Percentiles rank a stretch among this genome's conserved stretches.
Conservation (phyloP, 2,329 filamentous ascomycete species). For the Kalaharituber pfeilii region DNA sequence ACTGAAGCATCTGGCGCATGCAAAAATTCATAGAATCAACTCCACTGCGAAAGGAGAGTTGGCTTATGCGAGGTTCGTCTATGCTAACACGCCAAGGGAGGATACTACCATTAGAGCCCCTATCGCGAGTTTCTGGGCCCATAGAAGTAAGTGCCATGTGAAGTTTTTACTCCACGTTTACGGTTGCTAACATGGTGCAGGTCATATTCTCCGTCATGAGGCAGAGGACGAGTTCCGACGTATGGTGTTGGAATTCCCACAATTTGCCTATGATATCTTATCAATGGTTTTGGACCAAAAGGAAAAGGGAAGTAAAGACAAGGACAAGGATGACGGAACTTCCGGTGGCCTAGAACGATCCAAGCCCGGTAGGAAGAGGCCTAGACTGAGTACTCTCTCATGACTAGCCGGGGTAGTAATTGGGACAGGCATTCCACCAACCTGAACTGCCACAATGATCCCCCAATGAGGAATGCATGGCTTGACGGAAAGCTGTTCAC, state of each 20-base stretch:
- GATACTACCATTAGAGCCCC: conserved; percentile 62
- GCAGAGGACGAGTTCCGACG: conserved; percentile 69
- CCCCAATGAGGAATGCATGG: too few species aligned
- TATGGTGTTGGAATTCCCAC: conserved; percentile 74
- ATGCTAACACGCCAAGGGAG: conserved; percentile 52
- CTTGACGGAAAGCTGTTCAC: too few species aligned
- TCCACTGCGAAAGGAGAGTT: conserved; percentile 81
- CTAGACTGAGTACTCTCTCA: conserved; percentile 1
- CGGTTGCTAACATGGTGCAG: conserved; percentile 3
- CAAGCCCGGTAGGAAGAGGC: conserved; percentile 1
- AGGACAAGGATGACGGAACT: conserved; percentile 8
- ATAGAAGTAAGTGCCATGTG: conserved; percentile 17
- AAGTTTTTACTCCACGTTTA: background rate
- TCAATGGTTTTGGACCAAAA: conserved; percentile 22
- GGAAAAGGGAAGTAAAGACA: conserved; percentile 14
- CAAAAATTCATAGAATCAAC: conserved; percentile 83
- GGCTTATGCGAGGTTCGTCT: conserved; percentile 78
- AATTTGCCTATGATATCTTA: conserved; percentile 85
- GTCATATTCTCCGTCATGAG: conserved; percentile 66
- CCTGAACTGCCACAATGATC: too few species aligned
- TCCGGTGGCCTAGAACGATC: background rate
- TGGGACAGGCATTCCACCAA: background rate
- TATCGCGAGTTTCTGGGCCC: conserved; percentile 78
- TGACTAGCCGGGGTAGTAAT: conserved; percentile 6
- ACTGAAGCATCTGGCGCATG: conserved; percentile 60